These are phyloP conservation scores for Didymosphaeria variabile DNA, from an alignment of 2,329 filamentous ascomycete genomes.

Conservation along the genomic window DNA sequence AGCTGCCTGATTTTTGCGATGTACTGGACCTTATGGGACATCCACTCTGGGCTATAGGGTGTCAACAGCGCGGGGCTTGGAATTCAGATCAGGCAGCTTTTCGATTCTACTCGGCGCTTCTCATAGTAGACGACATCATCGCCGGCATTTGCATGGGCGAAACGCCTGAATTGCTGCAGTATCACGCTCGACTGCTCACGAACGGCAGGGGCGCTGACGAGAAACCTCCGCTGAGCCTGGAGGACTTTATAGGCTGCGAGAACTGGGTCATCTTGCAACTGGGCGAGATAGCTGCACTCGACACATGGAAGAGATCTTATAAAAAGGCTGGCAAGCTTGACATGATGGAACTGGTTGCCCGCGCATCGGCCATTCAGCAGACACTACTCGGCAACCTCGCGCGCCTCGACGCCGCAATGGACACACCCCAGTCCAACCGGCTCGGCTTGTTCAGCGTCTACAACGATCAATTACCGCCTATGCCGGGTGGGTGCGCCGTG, in stretches of 20 bases:
- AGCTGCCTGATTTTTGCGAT: slow-evolving; percentile 19
- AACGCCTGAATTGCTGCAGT: slow-evolving; percentile 53
- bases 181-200: slow-evolving; percentile 53
- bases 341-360: slow-evolving; percentile 17
- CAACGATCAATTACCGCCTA: slow-evolving; percentile 16
- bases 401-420: slow-evolving; percentile 19
- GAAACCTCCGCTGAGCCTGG: slow-evolving; percentile 13
- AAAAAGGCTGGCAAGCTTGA: slow-evolving; percentile 17
- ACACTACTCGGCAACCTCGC: slow-evolving; percentile 16
- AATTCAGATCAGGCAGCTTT: slow-evolving; percentile 59
- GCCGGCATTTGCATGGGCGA: slow-evolving; percentile 58
- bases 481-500: slow-evolving; percentile 10
- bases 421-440: slow-evolving; percentile 13
- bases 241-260: slow-evolving; percentile 16
- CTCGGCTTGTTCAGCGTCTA: slow-evolving; percentile 11
- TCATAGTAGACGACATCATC: slow-evolving; percentile 62
- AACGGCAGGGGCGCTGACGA: slow-evolving; percentile 12
- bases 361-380: slow-evolving; percentile 15
- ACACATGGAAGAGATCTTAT: slow-evolving; percentile 14
- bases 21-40: slow-evolving; percentile 27
- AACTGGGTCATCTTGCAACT: slow-evolving; percentile 18
- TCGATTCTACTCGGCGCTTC: slow-evolving; percentile 58
- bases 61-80: slow-evolving; percentile 41
- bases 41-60: slow-evolving; percentile 22
- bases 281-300: slow-evolving; percentile 14